Evolutionary conservation across 768 basidiomycete genomes (phyloP), one percentile per base, ranked within the genome.

Genomic region (Leccinum subgranulosum): DNA sequence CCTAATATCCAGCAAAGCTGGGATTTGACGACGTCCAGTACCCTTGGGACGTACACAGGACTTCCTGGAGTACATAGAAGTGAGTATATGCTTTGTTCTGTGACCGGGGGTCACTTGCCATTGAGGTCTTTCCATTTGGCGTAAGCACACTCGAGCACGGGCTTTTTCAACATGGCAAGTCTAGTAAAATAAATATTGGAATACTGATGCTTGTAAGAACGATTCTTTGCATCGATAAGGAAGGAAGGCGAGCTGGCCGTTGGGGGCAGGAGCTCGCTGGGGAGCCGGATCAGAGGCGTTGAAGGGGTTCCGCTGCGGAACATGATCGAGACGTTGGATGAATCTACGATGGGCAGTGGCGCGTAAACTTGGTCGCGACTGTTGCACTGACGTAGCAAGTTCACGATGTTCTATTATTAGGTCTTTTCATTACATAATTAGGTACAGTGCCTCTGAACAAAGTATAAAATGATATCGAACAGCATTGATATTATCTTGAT

Each of bases 1-100:
- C 97, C 97, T 54, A 97, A 77, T 59, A 98, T 82, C 72, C 88
- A 98, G 72, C 94, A 97, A 54, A 96, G 76, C 65, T 88, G 78
- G 1, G 88, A 88, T 64, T 92, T 90, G 48, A 85, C 76, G 8
- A 98, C 87, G 57, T 98, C 96, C 4, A 97, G 84, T 3, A 96
- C 90, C 29, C 92, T 81, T 6, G 85, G 80, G n/a, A 95, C 82
- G 29, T 86, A 79, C 11, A 79, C 67, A 0, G 94, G 92, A 11
- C 81, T 77, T 9, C 86, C 91, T 92, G 65, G 50, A 17, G 34
- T 59, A 31, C 31, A 31, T 31, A 43, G 7, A 6, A 29, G 21
- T 63, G 49, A 70, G 61, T 55, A n/a, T 28, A 31, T 9, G 41
- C 9, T 1, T 31, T 21, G 51, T 46, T 39, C 21, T 41, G 28